Evolutionary conservation across 2,329 filamentous ascomycete genomes (phyloP).

Genomic region (Xylaria sp.): DNA sequence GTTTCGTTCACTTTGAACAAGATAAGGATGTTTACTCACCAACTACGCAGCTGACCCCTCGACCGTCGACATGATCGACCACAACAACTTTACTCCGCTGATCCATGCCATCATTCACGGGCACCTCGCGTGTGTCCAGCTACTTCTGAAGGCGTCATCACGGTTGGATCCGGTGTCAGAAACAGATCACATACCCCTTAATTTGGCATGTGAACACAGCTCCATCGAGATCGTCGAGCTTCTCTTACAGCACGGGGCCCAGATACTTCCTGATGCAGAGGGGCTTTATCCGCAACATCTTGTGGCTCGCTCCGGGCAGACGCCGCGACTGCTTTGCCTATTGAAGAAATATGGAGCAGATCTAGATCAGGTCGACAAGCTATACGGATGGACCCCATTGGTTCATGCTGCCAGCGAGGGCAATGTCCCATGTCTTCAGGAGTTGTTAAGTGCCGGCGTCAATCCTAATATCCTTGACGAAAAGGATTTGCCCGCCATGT

Average conservation of each 20-base stretch:
- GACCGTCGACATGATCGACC: slow-evolving; percentile 83
- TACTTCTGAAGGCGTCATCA: slow-evolving; percentile 71
- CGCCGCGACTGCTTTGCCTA: slow-evolving; percentile 70
- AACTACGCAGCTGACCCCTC: slow-evolving; percentile 52
- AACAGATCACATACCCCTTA: slow-evolving; percentile 87
- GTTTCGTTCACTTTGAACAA: neutral
- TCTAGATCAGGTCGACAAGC: slow-evolving; percentile 85
- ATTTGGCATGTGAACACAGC: slow-evolving; percentile 90
- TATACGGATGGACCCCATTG: slow-evolving; percentile 95
- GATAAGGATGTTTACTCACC: slow-evolving; percentile 7
- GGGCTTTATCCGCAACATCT: slow-evolving; percentile 96
- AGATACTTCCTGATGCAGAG: slow-evolving; percentile 89
- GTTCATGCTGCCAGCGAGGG: slow-evolving; percentile 97
- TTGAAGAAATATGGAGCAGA: slow-evolving; percentile 83
- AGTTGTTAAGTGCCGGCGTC: slow-evolving; percentile 71
- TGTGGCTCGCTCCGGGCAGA: slow-evolving; percentile 82
- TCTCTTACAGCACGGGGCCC: slow-evolving; percentile 72
- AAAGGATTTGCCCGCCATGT: slow-evolving; percentile 90
- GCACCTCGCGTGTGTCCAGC: slow-evolving; percentile 72
- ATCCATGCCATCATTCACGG: slow-evolving; percentile 93
- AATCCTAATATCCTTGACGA: slow-evolving; percentile 80
- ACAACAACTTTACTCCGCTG: slow-evolving; percentile 94
- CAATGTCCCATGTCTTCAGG: slow-evolving; percentile 80
- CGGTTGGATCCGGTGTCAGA: slow-evolving; percentile 80
- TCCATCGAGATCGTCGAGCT: slow-evolving; percentile 79